These are phyloP conservation scores for Picea glauca DNA, from an alignment of 75 land plant species.

Conservation along the genomic window DNA sequence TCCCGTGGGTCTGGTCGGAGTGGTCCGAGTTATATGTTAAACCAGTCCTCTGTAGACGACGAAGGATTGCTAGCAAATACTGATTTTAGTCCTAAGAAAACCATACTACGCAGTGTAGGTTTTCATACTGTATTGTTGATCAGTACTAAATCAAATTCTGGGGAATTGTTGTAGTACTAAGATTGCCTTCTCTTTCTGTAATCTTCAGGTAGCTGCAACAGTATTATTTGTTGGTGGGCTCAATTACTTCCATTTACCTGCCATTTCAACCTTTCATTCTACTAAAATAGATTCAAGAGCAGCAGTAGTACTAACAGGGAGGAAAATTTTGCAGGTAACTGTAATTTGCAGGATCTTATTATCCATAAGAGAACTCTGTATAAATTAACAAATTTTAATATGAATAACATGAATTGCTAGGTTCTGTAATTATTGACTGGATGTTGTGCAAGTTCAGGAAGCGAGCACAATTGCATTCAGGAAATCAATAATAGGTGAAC, in stretches of 20 bases:
- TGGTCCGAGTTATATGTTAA: not conserved
- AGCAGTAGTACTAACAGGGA: slow-evolving; percentile 20
- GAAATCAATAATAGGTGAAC: slow-evolving; percentile 7
- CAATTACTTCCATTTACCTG: slow-evolving; percentile 6
- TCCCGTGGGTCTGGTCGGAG: slow-evolving; percentile 9
- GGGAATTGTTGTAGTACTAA: too few species aligned
- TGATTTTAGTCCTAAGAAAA: slow-evolving; percentile 13
- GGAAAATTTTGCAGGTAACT: slow-evolving; percentile 43
- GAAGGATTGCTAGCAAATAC: slow-evolving; percentile 13
- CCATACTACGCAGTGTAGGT: slow-evolving; percentile 33
- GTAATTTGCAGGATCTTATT: not conserved
- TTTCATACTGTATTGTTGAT: not conserved
- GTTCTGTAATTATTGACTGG: not conserved
- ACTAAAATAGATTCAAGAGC: not conserved
- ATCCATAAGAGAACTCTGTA: too few species aligned
- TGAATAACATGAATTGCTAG: too few species aligned
- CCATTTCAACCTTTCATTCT: not conserved
- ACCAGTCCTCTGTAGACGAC: slow-evolving; percentile 18
- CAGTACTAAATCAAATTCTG: too few species aligned
- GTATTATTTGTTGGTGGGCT: slow-evolving; percentile 26
- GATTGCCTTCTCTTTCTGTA: not conserved
- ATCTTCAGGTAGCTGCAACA: slow-evolving; percentile 19
- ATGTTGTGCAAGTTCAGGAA: not conserved
- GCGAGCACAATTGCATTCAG: not conserved
- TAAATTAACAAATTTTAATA: too few species aligned